Conservation (phyloP, 1,284 basidiomycete genomes). For the Kalmanozyma brasiliensis region DNA sequence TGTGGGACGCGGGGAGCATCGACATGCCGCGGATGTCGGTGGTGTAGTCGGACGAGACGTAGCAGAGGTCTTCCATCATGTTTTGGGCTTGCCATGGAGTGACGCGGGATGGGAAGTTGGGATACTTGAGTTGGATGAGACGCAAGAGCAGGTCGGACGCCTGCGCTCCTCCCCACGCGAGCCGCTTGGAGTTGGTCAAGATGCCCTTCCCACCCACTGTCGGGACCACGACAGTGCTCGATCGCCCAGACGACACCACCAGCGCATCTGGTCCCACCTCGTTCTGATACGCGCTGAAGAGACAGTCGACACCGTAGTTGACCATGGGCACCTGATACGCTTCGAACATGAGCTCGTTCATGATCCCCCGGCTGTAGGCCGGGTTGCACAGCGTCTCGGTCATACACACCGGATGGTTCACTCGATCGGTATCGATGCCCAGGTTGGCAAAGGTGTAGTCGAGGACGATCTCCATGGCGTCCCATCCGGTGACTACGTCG, state of each 20-base stretch:
- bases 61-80: constrained; percentile 88
- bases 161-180: constrained; percentile 92
- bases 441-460: constrained; percentile 91
- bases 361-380: constrained; percentile 85
- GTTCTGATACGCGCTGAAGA: constrained; percentile 83
- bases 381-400: constrained; percentile 91
- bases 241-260: constrained; percentile 57
- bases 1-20: constrained; percentile 72
- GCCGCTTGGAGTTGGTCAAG: constrained; percentile 70
- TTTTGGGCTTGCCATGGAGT: constrained; percentile 75
- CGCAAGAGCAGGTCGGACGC: constrained; percentile 91
- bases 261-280: constrained; percentile 55
- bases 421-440: constrained; percentile 80
- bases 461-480: constrained; percentile 79
- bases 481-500: constrained; percentile 64
- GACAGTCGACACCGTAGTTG: constrained; percentile 87
- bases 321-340: constrained; percentile 87
- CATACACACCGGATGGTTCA: constrained; percentile 92
- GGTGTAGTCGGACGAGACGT: constrained; percentile 83
- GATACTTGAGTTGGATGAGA: constrained; percentile 93
- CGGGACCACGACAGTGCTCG: constrained; percentile 62
- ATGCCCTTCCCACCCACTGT: constrained; percentile 56
- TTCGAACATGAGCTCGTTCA: constrained; percentile 96
- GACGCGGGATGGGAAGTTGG: constrained; percentile 78
- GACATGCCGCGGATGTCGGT: constrained; percentile 72